Percentiles rank a stretch among this genome's conserved stretches.
phyloP scores from a whole-genome alignment of 2,329 filamentous ascomycete genomes.

The Tetracladium maxilliforme region DNA sequence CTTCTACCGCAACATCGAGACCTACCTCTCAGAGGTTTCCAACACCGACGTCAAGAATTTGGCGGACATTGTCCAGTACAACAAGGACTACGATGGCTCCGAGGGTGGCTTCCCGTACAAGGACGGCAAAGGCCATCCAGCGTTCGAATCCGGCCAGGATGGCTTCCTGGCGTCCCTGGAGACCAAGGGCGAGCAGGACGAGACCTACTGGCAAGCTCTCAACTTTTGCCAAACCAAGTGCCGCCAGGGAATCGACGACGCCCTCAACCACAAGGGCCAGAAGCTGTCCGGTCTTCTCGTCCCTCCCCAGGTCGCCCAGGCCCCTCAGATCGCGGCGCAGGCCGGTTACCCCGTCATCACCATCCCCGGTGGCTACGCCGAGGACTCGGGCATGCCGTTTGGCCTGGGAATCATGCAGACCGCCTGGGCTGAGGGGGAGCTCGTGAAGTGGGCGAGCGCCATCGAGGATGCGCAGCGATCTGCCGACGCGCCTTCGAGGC shows the following conservation, averaged over 20 bases:
- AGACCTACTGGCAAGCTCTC: constrained; percentile 54
- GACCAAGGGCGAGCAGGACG: constrained; percentile 43
- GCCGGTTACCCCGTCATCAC: constrained; percentile 64
- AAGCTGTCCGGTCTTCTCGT: constrained; percentile 49
- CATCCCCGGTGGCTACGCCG: constrained; percentile 43
- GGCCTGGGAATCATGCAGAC: constrained; percentile 45
- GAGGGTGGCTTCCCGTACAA: constrained; percentile 55
- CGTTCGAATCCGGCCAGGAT: constrained; percentile 58
- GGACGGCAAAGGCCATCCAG: constrained; percentile 43
- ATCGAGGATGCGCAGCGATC: constrained; percentile 41
- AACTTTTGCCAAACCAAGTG: constrained; percentile 40
- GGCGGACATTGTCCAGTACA: constrained; percentile 52
- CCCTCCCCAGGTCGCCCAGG: constrained; percentile 52
- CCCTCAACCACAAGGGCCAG: constrained; percentile 29
- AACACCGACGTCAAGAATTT: constrained; percentile 37
- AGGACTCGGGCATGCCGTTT: constrained; percentile 41
- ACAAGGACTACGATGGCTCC: constrained; percentile 44
- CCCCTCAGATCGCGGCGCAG: constrained; percentile 57
- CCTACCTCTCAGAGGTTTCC: constrained; percentile 34
- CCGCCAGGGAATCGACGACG: constrained; percentile 56
- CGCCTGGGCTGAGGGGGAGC: constrained; percentile 40
- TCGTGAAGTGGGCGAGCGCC: constrained; percentile 47
- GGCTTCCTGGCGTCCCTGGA: constrained; percentile 48
- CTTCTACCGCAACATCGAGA: constrained; percentile 40
- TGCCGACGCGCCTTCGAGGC: constrained; percentile 25